A percentile compares a stretch with the other conserved stretches of the same genome.
Conservation (phyloP, 2,329 filamentous ascomycete genomes). For the Fusarium tricinctum region DNA sequence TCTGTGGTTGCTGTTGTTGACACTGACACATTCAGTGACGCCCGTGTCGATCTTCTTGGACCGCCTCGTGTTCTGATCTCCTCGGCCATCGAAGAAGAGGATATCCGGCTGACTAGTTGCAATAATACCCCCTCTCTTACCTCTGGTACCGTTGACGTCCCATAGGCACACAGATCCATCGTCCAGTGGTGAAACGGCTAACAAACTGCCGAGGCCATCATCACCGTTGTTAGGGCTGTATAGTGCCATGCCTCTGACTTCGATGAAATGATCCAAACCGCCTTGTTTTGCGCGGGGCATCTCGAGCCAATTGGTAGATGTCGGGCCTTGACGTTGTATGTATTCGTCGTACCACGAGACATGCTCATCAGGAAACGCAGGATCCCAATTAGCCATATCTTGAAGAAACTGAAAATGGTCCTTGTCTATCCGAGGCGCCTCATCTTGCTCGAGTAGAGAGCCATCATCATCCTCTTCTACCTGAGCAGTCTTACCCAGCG, state of each 20-base stretch:
- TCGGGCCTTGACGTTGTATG: conserved; percentile 81
- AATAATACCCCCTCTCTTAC: conserved; percentile 72
- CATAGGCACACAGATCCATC: conserved; percentile 91
- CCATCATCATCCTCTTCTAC: conserved; percentile 11
- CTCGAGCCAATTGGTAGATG: conserved; percentile 83
- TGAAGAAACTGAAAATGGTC: conserved; percentile 55
- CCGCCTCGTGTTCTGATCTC: conserved; percentile 60
- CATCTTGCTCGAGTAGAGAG: conserved; percentile 48
- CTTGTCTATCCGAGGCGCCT: conserved; percentile 20
- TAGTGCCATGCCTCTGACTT: conserved; percentile 81
- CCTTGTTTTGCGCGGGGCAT: conserved; percentile 64
- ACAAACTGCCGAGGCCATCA: conserved; percentile 58
- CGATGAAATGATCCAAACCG: conserved; percentile 64
- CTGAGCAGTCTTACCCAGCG: conserved; percentile 19
- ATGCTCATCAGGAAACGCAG: conserved; percentile 77
- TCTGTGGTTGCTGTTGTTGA: conserved; percentile 75
- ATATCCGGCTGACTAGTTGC: conserved; percentile 76
- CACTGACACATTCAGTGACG: conserved; percentile 85
- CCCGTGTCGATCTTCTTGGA: conserved; percentile 78
- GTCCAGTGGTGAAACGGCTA: conserved; percentile 83
- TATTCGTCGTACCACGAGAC: conserved; percentile 92
- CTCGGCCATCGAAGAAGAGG: conserved; percentile 69
- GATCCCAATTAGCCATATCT: conserved; percentile 86
- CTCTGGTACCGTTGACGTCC: conserved; percentile 75
- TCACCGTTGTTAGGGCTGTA: conserved; percentile 68